Conservation (phyloP, 2,329 filamentous ascomycete genomes). For the Seiridium unicorne region DNA sequence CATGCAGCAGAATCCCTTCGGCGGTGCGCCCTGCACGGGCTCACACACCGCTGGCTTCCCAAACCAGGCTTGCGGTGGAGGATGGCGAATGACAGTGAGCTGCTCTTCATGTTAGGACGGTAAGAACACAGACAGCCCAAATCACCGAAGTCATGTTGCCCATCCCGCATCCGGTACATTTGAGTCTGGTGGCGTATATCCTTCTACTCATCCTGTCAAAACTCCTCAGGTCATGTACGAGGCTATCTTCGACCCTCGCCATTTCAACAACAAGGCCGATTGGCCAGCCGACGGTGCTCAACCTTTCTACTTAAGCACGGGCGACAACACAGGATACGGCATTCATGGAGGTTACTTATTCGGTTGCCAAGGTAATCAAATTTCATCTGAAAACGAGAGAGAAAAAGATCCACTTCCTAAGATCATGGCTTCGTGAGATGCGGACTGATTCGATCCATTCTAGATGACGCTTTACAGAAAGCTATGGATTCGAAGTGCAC, state of each 20-base stretch:
- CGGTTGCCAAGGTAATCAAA: slow-evolving; percentile 27
- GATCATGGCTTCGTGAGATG: too few relatives aligned
- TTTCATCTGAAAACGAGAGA: background rate
- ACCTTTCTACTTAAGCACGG: slow-evolving; percentile 27
- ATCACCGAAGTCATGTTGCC: slow-evolving; percentile 50
- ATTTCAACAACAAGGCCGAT: slow-evolving; percentile 23
- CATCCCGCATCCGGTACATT: slow-evolving; percentile 37
- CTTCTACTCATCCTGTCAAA: slow-evolving; percentile 47
- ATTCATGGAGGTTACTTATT: slow-evolving; percentile 38
- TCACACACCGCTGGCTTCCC: slow-evolving; percentile 49
- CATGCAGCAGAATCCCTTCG: slow-evolving; percentile 20
- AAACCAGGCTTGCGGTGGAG: slow-evolving; percentile 44
- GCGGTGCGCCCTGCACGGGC: slow-evolving; percentile 28
- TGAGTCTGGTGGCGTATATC: slow-evolving; percentile 45
- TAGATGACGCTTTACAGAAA: slow-evolving; percentile 32
- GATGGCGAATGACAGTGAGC: slow-evolving; percentile 49
- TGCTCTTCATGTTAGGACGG: slow-evolving; percentile 59
- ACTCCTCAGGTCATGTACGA: slow-evolving; percentile 61
- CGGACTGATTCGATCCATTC: background rate
- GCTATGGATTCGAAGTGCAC: slow-evolving; percentile 33
- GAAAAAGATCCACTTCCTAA: background rate
- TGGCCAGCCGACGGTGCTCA: slow-evolving; percentile 29
- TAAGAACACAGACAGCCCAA: slow-evolving; percentile 40
- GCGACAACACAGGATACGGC: slow-evolving; percentile 32
- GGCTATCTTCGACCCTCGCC: slow-evolving; percentile 47